Percentiles rank a stretch among this genome's conserved stretches.
Evolutionary conservation across 129 eudicot species (phyloP).

Genomic region (Kitagawia praeruptora): DNA sequence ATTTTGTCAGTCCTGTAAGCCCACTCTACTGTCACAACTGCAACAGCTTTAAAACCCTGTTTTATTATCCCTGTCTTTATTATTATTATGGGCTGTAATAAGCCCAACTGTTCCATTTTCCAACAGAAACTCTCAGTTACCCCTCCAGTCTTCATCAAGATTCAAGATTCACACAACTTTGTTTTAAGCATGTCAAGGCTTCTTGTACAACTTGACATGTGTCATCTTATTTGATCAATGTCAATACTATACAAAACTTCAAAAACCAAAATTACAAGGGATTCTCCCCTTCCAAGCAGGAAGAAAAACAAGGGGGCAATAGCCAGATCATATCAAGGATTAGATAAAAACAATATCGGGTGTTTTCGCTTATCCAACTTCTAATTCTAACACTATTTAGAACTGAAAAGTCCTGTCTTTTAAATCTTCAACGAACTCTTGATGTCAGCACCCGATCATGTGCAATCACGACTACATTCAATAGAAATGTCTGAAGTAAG

Average conservation of each 20-base stretch:
- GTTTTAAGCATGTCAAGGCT: not conserved
- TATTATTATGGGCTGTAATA: not conserved
- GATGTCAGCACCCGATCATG: too few relatives aligned
- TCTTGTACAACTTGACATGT: conserved; percentile 1
- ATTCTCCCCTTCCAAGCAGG: not conserved
- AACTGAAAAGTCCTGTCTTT: conserved; percentile 2
- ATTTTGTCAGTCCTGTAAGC: not conserved
- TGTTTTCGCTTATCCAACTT: not conserved
- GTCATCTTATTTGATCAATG: not conserved
- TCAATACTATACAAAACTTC: not conserved
- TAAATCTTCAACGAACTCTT: not conserved
- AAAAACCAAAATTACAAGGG: not conserved
- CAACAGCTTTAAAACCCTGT: not conserved
- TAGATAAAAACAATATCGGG: not conserved
- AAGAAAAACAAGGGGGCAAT: not conserved
- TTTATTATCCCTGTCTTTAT: not conserved
- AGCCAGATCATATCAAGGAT: not conserved
- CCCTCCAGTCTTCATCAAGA: not conserved
- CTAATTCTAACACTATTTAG: not conserved
- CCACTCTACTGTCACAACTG: not conserved
- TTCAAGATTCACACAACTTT: not conserved
- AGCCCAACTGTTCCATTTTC: not conserved
- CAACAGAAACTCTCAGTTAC: not conserved
- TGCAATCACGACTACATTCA: not conserved
- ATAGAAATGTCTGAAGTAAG: not conserved